Percentiles rank a stretch among this genome's conserved stretches.
phyloP scores from a whole-genome alignment of 2,329 filamentous ascomycete genomes.

The Sarocladiaceae sp. region DNA sequence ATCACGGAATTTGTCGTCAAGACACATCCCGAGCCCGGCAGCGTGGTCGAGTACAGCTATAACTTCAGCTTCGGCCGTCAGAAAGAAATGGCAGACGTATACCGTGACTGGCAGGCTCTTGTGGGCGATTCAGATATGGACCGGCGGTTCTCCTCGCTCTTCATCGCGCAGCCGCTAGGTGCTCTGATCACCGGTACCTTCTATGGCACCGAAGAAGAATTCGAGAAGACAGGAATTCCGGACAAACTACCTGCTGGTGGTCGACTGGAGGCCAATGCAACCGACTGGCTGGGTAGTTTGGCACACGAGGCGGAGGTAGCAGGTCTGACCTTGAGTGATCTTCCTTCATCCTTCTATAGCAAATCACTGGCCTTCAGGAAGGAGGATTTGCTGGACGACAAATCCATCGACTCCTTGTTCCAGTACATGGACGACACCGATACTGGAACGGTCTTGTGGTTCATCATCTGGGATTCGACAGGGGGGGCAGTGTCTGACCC shows the following conservation, averaged over 20 bases:
- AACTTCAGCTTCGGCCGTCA: slow-evolving; percentile 43
- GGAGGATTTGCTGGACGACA: slow-evolving; percentile 39
- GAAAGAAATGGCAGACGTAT: slow-evolving; percentile 40
- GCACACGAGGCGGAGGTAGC: slow-evolving; percentile 44
- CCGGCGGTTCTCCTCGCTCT: slow-evolving; percentile 50
- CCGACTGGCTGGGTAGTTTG: slow-evolving; percentile 58
- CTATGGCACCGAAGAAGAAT: slow-evolving; percentile 54
- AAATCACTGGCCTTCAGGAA: slow-evolving; percentile 50
- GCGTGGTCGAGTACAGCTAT: slow-evolving; percentile 54
- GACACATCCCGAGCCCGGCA: slow-evolving; percentile 49
- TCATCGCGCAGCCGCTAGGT: slow-evolving; percentile 47
- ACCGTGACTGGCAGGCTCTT: slow-evolving; percentile 52
- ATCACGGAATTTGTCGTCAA: slow-evolving; percentile 50
- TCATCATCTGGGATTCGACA: slow-evolving; percentile 55
- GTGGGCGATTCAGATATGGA: slow-evolving; percentile 48
- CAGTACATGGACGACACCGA: slow-evolving; percentile 42
- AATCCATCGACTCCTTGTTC: slow-evolving; percentile 43
- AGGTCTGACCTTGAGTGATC: slow-evolving; percentile 38
- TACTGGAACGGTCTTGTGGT: slow-evolving; percentile 50
- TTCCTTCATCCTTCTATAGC: slow-evolving; percentile 46
- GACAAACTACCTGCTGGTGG: slow-evolving; percentile 36
- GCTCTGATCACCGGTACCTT: slow-evolving; percentile 54
- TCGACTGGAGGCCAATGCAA: slow-evolving; percentile 38
- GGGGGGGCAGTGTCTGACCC: slow-evolving; percentile 55
- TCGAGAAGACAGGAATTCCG: slow-evolving; percentile 42